A percentile compares a stretch with the other conserved stretches of the same genome.
phyloP scores from a whole-genome alignment of 1,284 basidiomycete genomes.

The Tausonia pullulans region DNA sequence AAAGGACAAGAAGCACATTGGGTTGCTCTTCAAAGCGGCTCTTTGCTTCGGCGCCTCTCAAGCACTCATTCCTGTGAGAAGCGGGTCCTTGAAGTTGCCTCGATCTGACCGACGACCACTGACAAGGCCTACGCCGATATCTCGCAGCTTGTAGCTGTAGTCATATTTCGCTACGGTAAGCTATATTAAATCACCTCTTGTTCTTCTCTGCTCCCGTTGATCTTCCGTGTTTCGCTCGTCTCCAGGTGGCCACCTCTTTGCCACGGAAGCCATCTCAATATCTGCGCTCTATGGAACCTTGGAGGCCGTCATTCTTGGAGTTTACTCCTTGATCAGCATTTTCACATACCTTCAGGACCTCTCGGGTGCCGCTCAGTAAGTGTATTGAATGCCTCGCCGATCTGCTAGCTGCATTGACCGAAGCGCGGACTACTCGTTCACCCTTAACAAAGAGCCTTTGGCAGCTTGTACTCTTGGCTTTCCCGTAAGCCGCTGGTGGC shows the following conservation, averaged over 20 bases:
- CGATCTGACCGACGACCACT: no score
- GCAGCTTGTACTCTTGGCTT: slow-evolving; percentile 22
- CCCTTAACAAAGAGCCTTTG: slow-evolving; percentile 5
- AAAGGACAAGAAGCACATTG: slow-evolving; percentile 15
- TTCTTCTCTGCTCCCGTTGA: slow-evolving; percentile 27
- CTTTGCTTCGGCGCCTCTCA: slow-evolving; percentile 31
- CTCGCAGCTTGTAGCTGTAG: no score
- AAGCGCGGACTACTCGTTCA: no score
- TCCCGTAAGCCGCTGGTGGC: slow-evolving; percentile 20
- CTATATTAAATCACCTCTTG: slow-evolving; percentile 27
- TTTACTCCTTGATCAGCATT: slow-evolving; percentile 26
- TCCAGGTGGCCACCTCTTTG: slow-evolving; percentile 25
- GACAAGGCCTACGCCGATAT: no score
- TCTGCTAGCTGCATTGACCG: no score
- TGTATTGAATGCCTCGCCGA: no score
- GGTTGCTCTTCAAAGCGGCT: slow-evolving; percentile 27
- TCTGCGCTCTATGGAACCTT: not conserved
- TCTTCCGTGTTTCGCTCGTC: no score
- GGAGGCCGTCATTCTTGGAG: slow-evolving; percentile 34
- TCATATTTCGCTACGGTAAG: no score
- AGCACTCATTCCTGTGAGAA: slow-evolving; percentile 27
- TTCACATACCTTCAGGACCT: slow-evolving; percentile 29
- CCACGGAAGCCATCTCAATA: slow-evolving; percentile 10
- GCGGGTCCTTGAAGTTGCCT: no score
- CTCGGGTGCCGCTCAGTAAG: slow-evolving; percentile 21